Conservation (phyloP, 2,329 filamentous ascomycete species). For the Alternaria angustiovoidea region DNA sequence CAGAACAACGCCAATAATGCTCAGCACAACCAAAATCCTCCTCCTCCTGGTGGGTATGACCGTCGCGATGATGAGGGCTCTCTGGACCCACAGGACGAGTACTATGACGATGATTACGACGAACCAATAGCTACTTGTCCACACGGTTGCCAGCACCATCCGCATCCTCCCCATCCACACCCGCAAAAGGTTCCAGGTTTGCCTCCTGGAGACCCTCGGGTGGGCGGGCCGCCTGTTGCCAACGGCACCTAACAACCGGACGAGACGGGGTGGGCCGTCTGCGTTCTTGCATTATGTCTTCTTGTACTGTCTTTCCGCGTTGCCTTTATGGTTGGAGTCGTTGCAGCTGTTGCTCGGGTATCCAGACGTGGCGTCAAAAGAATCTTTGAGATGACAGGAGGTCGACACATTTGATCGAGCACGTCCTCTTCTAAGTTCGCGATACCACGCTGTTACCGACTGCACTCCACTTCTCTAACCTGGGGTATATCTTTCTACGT, state of each 20-base stretch:
- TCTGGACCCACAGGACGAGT: conserved; percentile 45
- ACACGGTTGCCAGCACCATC: conserved; percentile 44
- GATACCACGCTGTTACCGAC: background rate
- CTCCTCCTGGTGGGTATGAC: conserved; percentile 41
- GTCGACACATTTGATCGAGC: background rate
- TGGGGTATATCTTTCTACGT: background rate
- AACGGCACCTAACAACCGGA: conserved; percentile 47
- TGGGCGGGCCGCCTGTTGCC: conserved; percentile 28
- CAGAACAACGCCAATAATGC: conserved; percentile 46
- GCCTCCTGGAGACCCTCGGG: conserved; percentile 37
- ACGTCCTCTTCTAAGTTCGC: background rate
- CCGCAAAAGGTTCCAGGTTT: conserved; percentile 31
- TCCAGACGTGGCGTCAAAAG: conserved; percentile 11
- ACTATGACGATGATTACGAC: conserved; percentile 51
- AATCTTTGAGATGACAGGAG: conserved; percentile 14
- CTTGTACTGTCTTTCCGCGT: conserved; percentile 38
- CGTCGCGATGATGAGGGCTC: conserved; percentile 42
- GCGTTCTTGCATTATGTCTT: conserved; percentile 49
- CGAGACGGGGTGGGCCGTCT: conserved; percentile 52
- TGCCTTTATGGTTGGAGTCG: conserved; percentile 29
- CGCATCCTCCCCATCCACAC: conserved; percentile 36
- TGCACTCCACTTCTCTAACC: background rate
- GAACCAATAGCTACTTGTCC: conserved; percentile 40
- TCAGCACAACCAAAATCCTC: conserved; percentile 42
- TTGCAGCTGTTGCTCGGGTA: conserved; percentile 15